Conservation (phyloP, 805 yeast species). For the Kurtzmaniella fragi region DNA sequence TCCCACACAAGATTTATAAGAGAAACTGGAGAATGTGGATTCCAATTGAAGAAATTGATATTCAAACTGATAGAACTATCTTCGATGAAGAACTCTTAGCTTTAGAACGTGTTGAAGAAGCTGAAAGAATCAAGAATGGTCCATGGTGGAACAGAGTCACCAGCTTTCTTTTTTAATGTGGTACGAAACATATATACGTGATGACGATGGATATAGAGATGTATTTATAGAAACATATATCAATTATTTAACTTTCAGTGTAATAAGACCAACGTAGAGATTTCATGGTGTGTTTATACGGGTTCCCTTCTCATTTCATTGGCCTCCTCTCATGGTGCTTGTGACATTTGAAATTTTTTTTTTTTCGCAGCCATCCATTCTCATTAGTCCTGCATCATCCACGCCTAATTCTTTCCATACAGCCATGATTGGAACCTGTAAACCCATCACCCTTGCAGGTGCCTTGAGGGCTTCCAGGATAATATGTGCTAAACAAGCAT, state of each 20-base stretch:
- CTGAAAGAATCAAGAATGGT: conserved; percentile 11
- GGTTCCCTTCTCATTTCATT: no score
- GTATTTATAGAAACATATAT: neutral
- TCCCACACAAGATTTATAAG: conserved; percentile 28
- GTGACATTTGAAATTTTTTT: no score
- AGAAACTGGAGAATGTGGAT: conserved; percentile 26
- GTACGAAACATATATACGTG: conserved; percentile 1
- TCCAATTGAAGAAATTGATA: conserved; percentile 24
- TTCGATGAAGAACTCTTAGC: conserved; percentile 32
- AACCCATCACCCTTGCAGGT: neutral
- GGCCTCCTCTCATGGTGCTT: no score
- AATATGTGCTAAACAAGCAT: neutral
- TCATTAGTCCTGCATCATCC: neutral
- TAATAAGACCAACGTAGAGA: neutral
- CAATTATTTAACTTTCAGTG: neutral
- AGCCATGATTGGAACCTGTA: neutral
- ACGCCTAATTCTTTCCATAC: neutral
- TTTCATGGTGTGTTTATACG: no score
- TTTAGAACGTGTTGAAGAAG: conserved; percentile 23
- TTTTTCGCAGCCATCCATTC: neutral
- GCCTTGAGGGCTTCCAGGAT: neutral
- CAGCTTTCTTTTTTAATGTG: conserved; percentile 7
- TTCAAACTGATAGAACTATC: conserved; percentile 23
- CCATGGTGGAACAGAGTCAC: conserved; percentile 14
- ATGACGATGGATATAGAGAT: neutral